Percentiles rank a stretch among this genome's conserved stretches.
Conservation (phyloP, 2,329 filamentous ascomycete species). For the Ophiostoma populinum region DNA sequence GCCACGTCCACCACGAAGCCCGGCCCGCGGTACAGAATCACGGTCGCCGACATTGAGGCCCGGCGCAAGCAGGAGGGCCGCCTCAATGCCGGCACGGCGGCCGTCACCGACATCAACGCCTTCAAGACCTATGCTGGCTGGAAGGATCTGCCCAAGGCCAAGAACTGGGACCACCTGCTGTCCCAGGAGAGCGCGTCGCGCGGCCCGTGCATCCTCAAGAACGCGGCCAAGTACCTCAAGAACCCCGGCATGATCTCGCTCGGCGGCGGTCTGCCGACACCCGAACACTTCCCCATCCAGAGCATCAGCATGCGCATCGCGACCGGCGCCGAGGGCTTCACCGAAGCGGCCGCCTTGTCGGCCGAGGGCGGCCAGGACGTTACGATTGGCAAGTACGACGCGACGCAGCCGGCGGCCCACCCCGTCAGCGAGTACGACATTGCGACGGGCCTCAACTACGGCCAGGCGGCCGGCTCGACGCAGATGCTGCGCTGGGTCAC, state of each 20-base stretch:
- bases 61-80: slow-evolving; percentile 55
- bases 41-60: slow-evolving; percentile 47
- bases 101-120: slow-evolving; percentile 59
- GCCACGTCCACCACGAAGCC: background rate
- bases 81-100: slow-evolving; percentile 59
- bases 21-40: slow-evolving; percentile 22
- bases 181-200: slow-evolving; percentile 43
- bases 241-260: slow-evolving; percentile 78
- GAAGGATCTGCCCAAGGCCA: slow-evolving; percentile 55
- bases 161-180: slow-evolving; percentile 58
- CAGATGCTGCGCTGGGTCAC: slow-evolving; percentile 83
- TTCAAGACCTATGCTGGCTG: slow-evolving; percentile 49
- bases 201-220: slow-evolving; percentile 59
- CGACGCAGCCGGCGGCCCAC: slow-evolving; percentile 26
- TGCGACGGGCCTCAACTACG: slow-evolving; percentile 82
- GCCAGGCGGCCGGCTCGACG: slow-evolving; percentile 67
- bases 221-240: slow-evolving; percentile 61
- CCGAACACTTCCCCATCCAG: slow-evolving; percentile 85
- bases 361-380: slow-evolving; percentile 35
- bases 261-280: slow-evolving; percentile 76
- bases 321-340: slow-evolving; percentile 43
- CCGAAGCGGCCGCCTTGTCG: slow-evolving; percentile 45
- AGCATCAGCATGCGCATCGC: slow-evolving; percentile 61
- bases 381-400: slow-evolving; percentile 70
- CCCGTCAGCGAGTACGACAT: slow-evolving; percentile 44